Conservation (phyloP, 768 basidiomycete genomes). For the Rhizopogon vesiculosus region DNA sequence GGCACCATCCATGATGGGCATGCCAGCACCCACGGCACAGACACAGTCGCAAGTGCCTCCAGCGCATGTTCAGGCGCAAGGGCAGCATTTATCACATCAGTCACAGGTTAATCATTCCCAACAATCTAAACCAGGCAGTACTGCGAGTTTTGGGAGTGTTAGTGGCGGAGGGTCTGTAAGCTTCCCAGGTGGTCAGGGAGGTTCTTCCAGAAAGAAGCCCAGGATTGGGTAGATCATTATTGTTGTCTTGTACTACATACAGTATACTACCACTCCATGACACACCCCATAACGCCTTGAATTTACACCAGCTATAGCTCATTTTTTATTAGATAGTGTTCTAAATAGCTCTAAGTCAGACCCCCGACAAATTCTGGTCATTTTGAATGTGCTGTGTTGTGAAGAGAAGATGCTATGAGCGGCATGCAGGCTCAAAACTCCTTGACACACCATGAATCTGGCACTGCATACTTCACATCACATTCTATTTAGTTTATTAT, state of each 20-base stretch:
- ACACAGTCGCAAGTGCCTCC: slow-evolving; percentile 40
- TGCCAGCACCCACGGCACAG: slow-evolving; percentile 43
- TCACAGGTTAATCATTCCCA: slow-evolving; percentile 17
- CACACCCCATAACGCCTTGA: too few species aligned
- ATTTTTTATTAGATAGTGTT: too few species aligned
- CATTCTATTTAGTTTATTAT: too few species aligned
- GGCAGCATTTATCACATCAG: slow-evolving; percentile 27
- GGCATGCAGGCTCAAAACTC: too few species aligned
- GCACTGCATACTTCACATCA: too few species aligned
- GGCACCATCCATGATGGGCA: slow-evolving; percentile 79
- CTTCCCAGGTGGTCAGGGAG: slow-evolving; percentile 27
- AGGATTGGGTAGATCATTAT: slow-evolving; percentile 37
- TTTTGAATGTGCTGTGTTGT: too few species aligned
- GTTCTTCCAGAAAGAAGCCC: slow-evolving; percentile 54
- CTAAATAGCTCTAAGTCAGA: too few species aligned
- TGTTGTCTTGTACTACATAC: background rate
- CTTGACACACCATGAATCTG: too few species aligned
- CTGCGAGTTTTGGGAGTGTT: slow-evolving; percentile 58
- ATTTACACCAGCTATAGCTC: too few species aligned
- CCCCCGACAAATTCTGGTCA: too few species aligned
- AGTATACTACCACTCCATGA: too few species aligned
- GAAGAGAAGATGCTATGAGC: too few species aligned
- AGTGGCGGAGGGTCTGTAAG: slow-evolving; percentile 43
- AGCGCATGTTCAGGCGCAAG: slow-evolving; percentile 44
- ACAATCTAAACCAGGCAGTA: slow-evolving; percentile 52